Evolutionary conservation across 352 stramenopile species (phyloP), one percentile per base, ranked within the genome.

Genomic region (Saprolegnia parasitica): DNA sequence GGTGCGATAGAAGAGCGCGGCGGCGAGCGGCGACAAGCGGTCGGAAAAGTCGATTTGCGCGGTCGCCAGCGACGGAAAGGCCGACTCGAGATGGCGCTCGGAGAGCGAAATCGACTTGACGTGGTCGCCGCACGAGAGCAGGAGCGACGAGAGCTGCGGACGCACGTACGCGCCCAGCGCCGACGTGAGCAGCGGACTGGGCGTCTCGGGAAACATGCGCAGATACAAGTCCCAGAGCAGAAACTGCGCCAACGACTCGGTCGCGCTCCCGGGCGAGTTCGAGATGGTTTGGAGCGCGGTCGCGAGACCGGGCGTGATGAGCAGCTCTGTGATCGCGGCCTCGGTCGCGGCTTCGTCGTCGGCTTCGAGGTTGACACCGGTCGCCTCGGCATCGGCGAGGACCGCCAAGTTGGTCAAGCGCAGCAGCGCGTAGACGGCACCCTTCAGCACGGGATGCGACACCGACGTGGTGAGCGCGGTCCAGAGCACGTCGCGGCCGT

Each of bases 161-260:
- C 71, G 39, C 16, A 84, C 84, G 52, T 89, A 93, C 23, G 81
- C 81, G 71, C 85, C 89, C 54, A 95, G 56, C 16, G 87, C 87
- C 20, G 87, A 90, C 40, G 84, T 81, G 5, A 90, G 71, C 61
- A 91, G 80, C 8, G 64, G 67, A 5, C 72, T 66, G 16, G 72
- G 46, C 32, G 45, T 20, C 70, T 72, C 5, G 70, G 87, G 85
- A 70, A 95, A 93, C 4, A 93, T 73, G 70, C 91, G 87, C 5
- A 93, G 63, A 63, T 92, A 95, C 21, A 93, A 21, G 72, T 95
- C 87, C 84, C 87, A 95, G 5, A 90, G 76, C 29, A 95, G 65
- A 50, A 95, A 40, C 18, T 80, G 79, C 0, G 71, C 77, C 24
- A 83, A 74, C 8, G 89, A 73, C 45, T 87, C 80, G 37, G 90